These are phyloP conservation scores for Umbilicaria muhlenbergii DNA, from an alignment of 495 filamentous ascomycete genomes.

Conservation along the genomic window DNA sequence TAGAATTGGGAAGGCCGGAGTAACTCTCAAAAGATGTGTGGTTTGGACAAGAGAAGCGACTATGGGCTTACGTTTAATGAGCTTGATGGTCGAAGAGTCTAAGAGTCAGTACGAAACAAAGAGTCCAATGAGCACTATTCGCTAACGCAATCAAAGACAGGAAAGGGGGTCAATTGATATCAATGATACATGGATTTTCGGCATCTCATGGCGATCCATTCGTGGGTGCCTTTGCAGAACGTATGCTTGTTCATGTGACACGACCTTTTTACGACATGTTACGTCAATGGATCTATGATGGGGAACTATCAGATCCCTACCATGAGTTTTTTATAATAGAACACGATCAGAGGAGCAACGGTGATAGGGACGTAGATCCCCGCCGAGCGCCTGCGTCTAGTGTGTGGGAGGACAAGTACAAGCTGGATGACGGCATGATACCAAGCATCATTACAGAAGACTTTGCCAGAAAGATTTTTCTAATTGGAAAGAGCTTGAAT, in stretches of 20 bases:
- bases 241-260: conserved; percentile 81
- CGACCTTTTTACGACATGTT: conserved; percentile 94
- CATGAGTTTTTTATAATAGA: conserved; percentile 91
- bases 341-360: conserved; percentile 31
- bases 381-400: conserved; percentile 61
- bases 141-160: conserved; percentile 31
- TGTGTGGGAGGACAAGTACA: conserved; percentile 98
- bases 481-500: conserved; percentile 95
- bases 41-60: conserved; percentile 97
- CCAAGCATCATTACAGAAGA: conserved; percentile 83
- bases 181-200: conserved; percentile 83
- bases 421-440: conserved; percentile 68
- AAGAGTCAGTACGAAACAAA: conserved; percentile 34
- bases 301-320: conserved; percentile 91
- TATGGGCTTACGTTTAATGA: conserved; percentile 91
- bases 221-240: conserved; percentile 85
- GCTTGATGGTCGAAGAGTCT: conserved; percentile 80
- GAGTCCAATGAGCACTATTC: background rate
- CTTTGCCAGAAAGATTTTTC: conserved; percentile 87
- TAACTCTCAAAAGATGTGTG: conserved; percentile 89
- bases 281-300: conserved; percentile 94
- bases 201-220: conserved; percentile 91
- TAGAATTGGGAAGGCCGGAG: conserved; percentile 70
- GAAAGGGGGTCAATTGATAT: conserved; percentile 88
- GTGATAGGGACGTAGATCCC: conserved; percentile 26